Base-by-base conservation (phyloP, 257 asterid genomes). In the Parsonsia alboflavescens region DNA sequence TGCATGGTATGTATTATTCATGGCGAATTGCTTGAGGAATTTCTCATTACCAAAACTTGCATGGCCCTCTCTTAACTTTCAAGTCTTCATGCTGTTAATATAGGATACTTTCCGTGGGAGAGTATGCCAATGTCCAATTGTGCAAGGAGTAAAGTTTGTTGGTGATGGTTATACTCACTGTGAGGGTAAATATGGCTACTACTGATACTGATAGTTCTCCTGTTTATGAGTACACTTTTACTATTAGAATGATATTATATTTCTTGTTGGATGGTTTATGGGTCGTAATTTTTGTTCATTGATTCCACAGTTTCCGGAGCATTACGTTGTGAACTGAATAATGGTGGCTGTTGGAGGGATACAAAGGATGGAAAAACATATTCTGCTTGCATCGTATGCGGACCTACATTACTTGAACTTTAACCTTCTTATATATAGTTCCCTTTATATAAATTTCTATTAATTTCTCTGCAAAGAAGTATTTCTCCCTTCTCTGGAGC, bases 61-160 rank as follows among this genome's bases (percentile, higher is more conserved):
- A 53, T 28, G 44, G 42, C 54, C 28, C 6, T 13, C 3, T 72
- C 44, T 52, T 42, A 75, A 44, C 44, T 41, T 52, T 70, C 57
- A 30, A 48, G 24, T 15, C 61, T 70, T 26, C 52, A 26, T 22
- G 39, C 63, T 53, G 56, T 30, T 63, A 59, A 80, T 78, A 26
- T 84, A 95, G 99, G 99, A 95, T 75, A 92, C 99, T 53, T 95
- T 95, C 76, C 93, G 98, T 63, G 99, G 99, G 71, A 91, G 87
- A 81, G 87, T 95, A 73, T 95, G 99, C 39, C 89, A 89, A 66
- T 94, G 98, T 84, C 99, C 99, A 30, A 78, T 82, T 24, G 93
- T 90, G 78, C 93, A 89, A 77, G 98, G 98, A 50, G 89, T 92
- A 50, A 82, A 85, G 76, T 95, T 95, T 72, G 70, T 79, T 15